Evolutionary conservation across 2,329 filamentous ascomycete genomes (phyloP), one percentile per base, ranked within the genome.

Genomic region (Pseudophaeomoniella oleicola): DNA sequence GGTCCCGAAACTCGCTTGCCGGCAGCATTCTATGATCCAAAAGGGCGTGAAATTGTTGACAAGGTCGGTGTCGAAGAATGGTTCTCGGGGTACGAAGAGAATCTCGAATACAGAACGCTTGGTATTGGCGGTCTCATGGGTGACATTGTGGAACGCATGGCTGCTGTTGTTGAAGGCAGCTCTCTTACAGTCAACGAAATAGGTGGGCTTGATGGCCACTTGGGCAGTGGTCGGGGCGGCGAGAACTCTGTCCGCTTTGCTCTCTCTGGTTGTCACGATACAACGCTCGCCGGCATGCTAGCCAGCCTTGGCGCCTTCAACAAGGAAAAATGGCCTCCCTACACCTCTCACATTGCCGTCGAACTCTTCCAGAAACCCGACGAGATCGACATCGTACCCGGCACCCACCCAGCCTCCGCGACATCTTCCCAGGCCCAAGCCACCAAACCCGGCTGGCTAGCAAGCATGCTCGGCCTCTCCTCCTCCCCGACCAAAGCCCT

Each of bases 261-360:
- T 12, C 63, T 96, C 50, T 82, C 75, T 45, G 87, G 87, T 19
- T 94, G 87, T 51, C 87, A 94, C 57, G 87, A 96, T 53, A 96
- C 90, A 2, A 96, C 90, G 1, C 69, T 98, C 4, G 90, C 84
- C 2, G 82, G 72, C 1, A 65, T 85, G 2, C 63, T 98, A 17
- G 64, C 78, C 12, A 83, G 82, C 45, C 59, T 96, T 4, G 90
- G 88, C 2, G 81, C 81, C 2, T 90, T 84, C 53, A 66, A 82
- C 30, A 63, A 63, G 14, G 72, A 71, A 34, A 68, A 70, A 22
- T 98, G 90, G 90, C 90, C 90, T 1, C 87, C 86, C 0, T 98
- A 88, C 52, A 94, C 88, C 0, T 88, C 82, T 47, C 86, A 92
- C 49, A 71, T 98, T 44, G 87, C 90, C 19, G 66, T 98, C 37